Conservation (phyloP, 2,329 filamentous ascomycete species). For the Cercospora canescens region DNA sequence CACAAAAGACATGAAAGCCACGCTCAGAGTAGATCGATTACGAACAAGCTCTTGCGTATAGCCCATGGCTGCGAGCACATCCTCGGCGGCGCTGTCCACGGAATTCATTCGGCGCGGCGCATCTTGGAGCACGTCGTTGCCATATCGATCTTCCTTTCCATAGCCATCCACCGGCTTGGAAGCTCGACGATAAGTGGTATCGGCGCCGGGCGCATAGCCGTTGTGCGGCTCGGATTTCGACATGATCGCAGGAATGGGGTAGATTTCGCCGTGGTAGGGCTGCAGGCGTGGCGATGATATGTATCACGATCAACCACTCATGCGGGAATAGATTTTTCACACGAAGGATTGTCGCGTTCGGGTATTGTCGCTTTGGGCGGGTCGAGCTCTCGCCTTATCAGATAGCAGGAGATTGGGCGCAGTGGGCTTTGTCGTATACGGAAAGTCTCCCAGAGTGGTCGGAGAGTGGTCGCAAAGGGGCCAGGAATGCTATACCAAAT, state of each 20-base stretch:
- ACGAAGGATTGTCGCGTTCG: conserved; percentile 15
- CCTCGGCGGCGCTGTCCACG: conserved; percentile 53
- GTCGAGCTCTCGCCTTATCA: conserved; percentile 14
- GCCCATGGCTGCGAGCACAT: conserved; percentile 63
- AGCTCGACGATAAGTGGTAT: conserved; percentile 12
- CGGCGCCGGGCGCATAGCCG: conserved; percentile 10
- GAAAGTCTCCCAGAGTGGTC: conserved; percentile 3
- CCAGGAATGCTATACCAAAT: conserved; percentile 4
- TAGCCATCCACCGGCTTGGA: conserved; percentile 13
- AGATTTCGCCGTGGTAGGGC: not conserved
- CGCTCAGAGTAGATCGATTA: conserved; percentile 66
- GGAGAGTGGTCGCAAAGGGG: conserved; percentile 3
- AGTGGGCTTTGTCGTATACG: conserved; percentile 14
- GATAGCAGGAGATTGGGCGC: conserved; percentile 14
- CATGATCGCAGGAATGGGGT: conserved; percentile 9
- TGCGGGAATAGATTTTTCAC: conserved; percentile 10
- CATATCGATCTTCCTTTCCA: conserved; percentile 8
- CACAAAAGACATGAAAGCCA: conserved; percentile 76
- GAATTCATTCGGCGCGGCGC: conserved; percentile 15
- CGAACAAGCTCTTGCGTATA: conserved; percentile 67
- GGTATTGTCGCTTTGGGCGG: conserved; percentile 16
- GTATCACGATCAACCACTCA: conserved; percentile 16
- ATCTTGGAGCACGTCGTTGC: conserved; percentile 6
- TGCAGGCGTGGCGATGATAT: conserved; percentile 9
- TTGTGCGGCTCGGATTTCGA: conserved; percentile 17